These are phyloP conservation scores for Arachis hypogaea DNA, from an alignment of 306 rosid species.

Conservation along the genomic window DNA sequence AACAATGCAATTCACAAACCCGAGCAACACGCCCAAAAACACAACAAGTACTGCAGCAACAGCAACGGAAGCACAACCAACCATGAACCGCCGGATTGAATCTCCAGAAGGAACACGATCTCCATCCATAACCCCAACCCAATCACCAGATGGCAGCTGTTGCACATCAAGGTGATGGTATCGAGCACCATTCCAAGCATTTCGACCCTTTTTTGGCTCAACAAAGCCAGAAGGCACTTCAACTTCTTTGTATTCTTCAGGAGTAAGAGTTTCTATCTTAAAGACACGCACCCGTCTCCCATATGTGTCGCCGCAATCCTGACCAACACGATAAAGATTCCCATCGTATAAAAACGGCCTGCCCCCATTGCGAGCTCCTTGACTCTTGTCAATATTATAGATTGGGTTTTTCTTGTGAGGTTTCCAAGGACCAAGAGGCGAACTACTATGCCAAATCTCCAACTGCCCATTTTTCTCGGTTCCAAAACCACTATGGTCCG, in stretches of 20 bases:
- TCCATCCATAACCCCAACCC: slow-evolving; percentile 97
- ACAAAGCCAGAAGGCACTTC: slow-evolving; percentile 73
- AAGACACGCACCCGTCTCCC: slow-evolving; percentile 75
- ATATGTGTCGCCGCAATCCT: slow-evolving; percentile 95
- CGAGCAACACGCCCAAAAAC: slow-evolving; percentile 73
- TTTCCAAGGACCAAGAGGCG: slow-evolving; percentile 95
- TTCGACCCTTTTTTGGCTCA: slow-evolving; percentile 78
- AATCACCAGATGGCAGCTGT: slow-evolving; percentile 74
- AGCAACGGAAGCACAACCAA: slow-evolving; percentile 75
- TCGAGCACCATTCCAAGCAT: slow-evolving; percentile 96
- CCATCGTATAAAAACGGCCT: slow-evolving; percentile 83
- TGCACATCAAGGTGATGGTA: slow-evolving; percentile 94
- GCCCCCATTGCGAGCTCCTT: slow-evolving; percentile 98
- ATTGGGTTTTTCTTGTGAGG: slow-evolving; percentile 88
- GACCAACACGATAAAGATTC: slow-evolving; percentile 84
- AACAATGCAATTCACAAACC: slow-evolving; percentile 83
- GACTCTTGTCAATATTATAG: slow-evolving; percentile 72
- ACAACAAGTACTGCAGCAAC: slow-evolving; percentile 68
- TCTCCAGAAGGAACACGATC: slow-evolving; percentile 98
- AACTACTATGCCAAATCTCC: slow-evolving; percentile 87
- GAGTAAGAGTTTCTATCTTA: slow-evolving; percentile 79
- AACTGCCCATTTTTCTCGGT: slow-evolving; percentile 82
- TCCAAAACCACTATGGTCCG: slow-evolving; percentile 91
- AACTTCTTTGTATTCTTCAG: slow-evolving; percentile 70
- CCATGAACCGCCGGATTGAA: slow-evolving; percentile 61